These are phyloP conservation scores for Cunninghamia lanceolata DNA, from an alignment of 75 land plant genomes.

Conservation along the genomic window DNA sequence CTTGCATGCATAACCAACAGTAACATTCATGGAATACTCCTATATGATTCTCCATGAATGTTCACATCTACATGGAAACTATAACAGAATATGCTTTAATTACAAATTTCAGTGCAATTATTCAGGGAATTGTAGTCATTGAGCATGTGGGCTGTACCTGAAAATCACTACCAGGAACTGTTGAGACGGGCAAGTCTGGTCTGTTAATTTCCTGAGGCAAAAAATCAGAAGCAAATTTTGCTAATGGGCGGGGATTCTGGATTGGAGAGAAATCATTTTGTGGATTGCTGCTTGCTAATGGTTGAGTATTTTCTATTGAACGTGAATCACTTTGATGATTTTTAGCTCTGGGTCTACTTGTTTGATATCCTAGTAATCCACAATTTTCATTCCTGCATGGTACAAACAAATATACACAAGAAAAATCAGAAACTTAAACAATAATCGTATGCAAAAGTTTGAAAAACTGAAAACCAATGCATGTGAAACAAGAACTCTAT, in stretches of 20 bases:
- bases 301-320: constrained; percentile 4
- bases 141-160: background rate
- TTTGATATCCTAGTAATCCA: background rate
- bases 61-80: background rate
- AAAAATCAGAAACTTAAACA: background rate
- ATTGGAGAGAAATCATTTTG: background rate
- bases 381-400: constrained; percentile 7
- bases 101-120: background rate
- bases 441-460: background rate
- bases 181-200: background rate
- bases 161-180: background rate
- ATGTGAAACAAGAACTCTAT: background rate
- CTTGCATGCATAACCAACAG: background rate
- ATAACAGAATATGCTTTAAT: background rate
- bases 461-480: background rate
- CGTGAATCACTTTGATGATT: constrained; percentile 2
- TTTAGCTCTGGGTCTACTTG: background rate
- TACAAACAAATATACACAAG: background rate
- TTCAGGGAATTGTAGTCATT: background rate
- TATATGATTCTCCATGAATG: background rate
- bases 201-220: background rate
- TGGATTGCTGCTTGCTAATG: background rate
- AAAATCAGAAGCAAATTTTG: background rate
- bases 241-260: constrained; percentile 9
- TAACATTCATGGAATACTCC: background rate